Base-by-base conservation (phyloP, 2,329 filamentous ascomycete species). In the Monosporascus sp. region DNA sequence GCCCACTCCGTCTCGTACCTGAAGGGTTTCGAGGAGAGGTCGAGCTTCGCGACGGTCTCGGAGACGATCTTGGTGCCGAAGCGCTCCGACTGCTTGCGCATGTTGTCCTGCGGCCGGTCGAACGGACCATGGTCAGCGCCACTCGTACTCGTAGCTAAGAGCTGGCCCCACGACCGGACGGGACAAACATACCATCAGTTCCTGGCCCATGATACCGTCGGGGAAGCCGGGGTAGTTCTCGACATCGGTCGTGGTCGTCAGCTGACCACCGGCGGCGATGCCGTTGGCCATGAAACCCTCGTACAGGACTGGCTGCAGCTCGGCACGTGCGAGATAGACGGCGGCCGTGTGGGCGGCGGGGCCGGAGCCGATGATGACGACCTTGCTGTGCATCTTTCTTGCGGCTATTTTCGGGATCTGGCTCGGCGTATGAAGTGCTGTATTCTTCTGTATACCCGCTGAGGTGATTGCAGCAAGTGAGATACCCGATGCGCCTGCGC, bases 221-320 rank as follows among this genome's bases (percentile, higher is more conserved):
- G 89, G 88, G 77, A 97, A 99, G 48, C 94, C 94, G 26, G 94
- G 94, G 75, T 88, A 99, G 82, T 99, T 99, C 79, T 99, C 94
- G 55, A 99, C 86, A 63, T 99, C 95, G 66, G 96, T 97, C 52
- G 94, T 99, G 26, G 95, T 99, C 52, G 95, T 99, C 63, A 99
- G 81, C 80, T 99, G 94, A 54, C 94, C 94, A 63, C 94, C 94
- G 45, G 94, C 91, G 7, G 94, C 94, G 65, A 95, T 96, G 67
- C 93, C 94, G 69, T 97, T 94, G 65, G 94, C 94, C 72, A 99
- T 86, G 82, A 99, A 96, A 64, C 94, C 94, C 77, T 99, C 94
- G 71, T 97, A 99, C 63, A 99, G 81, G 58, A 97, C 89, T 58
- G 94, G 94, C 74, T 95, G 89, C 70, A 99, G 77, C 72, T 99